These are phyloP conservation scores for Pleurotus giganteus DNA, from an alignment of 768 basidiomycete species.

Conservation along the genomic window DNA sequence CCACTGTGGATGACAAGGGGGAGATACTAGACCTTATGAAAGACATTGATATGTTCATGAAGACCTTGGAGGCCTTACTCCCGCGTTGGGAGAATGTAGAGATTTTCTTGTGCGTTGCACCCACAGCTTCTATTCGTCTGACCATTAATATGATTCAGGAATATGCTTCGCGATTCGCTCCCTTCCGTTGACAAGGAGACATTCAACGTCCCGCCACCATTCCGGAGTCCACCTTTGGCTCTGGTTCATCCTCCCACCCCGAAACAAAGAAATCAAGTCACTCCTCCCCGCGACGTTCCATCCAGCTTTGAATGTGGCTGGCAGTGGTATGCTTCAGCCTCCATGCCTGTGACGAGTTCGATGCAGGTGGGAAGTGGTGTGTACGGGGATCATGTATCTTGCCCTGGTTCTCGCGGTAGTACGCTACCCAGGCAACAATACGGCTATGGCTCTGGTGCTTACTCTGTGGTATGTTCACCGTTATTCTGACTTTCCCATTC, in stretches of 20 bases:
- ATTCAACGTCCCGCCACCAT: neutral
- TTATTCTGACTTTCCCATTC: neutral
- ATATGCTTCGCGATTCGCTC: constrained; percentile 9
- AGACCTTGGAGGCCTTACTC: constrained; percentile 36
- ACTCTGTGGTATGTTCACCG: neutral
- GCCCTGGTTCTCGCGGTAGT: neutral
- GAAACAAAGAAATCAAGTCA: neutral
- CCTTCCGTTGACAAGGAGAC: constrained; percentile 1
- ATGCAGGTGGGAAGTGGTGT: neutral
- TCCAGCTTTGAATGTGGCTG: constrained; percentile 8
- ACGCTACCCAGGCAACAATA: neutral
- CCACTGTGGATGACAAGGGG: constrained; percentile 28
- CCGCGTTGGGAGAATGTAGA: constrained; percentile 32
- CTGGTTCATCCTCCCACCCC: neutral
- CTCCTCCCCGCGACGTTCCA: constrained; percentile 1
- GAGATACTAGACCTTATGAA: constrained; percentile 33
- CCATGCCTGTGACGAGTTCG: neutral
- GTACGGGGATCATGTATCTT: neutral
- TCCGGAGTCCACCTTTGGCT: neutral
- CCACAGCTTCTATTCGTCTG: neutral
- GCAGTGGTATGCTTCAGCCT: constrained; percentile 14
- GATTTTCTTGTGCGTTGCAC: constrained; percentile 30
- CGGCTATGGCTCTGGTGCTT: neutral
- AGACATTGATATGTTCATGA: constrained; percentile 40
- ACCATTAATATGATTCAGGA: neutral